Base-by-base conservation (phyloP, 2,329 filamentous ascomycete genomes). In the Neocatenulostroma microsporum region DNA sequence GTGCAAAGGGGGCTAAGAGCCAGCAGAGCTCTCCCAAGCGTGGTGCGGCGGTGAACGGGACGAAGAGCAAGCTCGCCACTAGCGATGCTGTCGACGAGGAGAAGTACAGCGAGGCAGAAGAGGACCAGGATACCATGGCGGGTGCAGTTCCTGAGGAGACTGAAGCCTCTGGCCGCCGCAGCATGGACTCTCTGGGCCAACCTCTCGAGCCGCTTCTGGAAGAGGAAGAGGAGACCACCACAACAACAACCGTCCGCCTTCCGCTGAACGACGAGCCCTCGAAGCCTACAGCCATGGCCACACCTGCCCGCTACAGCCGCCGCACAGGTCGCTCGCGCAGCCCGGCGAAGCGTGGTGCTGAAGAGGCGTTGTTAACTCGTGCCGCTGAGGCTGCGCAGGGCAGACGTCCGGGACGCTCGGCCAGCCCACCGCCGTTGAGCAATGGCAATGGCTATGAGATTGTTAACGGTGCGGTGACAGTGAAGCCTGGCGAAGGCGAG, bases 161-260 rank as follows among this genome's bases (percentile, higher is more conserved):
- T n/a, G n/a, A n/a, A n/a, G n/a, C n/a, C n/a, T n/a, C n/a, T n/a
- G n/a, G n/a, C n/a, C 45, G 38, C 27, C 44, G 39, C 27, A 51
- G 47, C 20, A 14, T 51, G n/a, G 53, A 56, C 11, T 48, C 47
- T 18, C 53, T 55, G 20, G 43, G 42, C 24, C 28, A 37, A 9
- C 36, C 45, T 10, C 51, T 60, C 15, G 53, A 58, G 34, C 54
- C 55, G 4, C 47, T 60, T 21, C 54, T 51, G 37, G 57, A 60
- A 28, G 56, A 58, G 39, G 54, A 60, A 35, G 52, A 53, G 30
- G 53, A 52, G 13, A 42, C 34, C 5, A 32, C 41, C 15, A n/a
- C n/a, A n/a, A n/a, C n/a, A n/a, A n/a, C n/a, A n/a, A n/a, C n/a
- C n/a, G n/a, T n/a, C n/a, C 14, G 17, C 24, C 33, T 53, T 18